phyloP scores from a whole-genome alignment of 2,329 filamentous ascomycete genomes.

The Diplodia scrobiculata region DNA sequence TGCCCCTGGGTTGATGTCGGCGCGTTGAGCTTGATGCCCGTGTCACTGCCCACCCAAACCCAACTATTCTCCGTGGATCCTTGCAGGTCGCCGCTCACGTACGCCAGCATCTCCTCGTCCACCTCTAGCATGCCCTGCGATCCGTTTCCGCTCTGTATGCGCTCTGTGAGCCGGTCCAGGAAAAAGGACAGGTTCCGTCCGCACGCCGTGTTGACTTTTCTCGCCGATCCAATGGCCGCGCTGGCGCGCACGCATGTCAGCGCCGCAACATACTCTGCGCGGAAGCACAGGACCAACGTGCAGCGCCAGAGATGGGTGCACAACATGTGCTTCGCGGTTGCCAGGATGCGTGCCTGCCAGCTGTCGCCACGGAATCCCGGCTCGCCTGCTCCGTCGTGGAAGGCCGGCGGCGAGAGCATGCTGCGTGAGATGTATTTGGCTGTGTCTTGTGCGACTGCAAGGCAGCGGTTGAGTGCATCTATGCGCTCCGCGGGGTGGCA shows the following conservation, averaged over 20 bases:
- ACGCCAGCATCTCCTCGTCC: slow-evolving; percentile 87
- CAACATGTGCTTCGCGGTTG: slow-evolving; percentile 71
- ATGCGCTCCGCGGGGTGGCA: slow-evolving; percentile 67
- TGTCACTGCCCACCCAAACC: slow-evolving; percentile 69
- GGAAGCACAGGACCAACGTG: slow-evolving; percentile 75
- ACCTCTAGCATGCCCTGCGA: slow-evolving; percentile 52
- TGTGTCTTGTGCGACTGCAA: slow-evolving; percentile 74
- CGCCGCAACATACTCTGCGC: slow-evolving; percentile 72
- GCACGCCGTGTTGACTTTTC: slow-evolving; percentile 74
- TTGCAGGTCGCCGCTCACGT: slow-evolving; percentile 84
- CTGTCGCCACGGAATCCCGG: slow-evolving; percentile 34
- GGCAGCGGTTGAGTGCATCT: slow-evolving; percentile 76
- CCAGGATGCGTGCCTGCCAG: slow-evolving; percentile 62
- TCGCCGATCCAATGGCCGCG: slow-evolving; percentile 67
- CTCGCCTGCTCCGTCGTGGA: slow-evolving; percentile 24
- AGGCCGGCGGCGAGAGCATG: slow-evolving; percentile 50
- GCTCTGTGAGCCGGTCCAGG: slow-evolving; percentile 64
- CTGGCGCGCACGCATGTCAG: slow-evolving; percentile 71
- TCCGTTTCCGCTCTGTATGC: slow-evolving; percentile 50
- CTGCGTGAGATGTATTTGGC: slow-evolving; percentile 71
- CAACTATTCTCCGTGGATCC: slow-evolving; percentile 75
- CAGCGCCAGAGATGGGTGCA: slow-evolving; percentile 87
- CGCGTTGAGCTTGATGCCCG: slow-evolving; percentile 32
- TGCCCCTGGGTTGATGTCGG: slow-evolving; percentile 19
- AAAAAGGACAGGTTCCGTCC: slow-evolving; percentile 84